Percentiles rank a stretch among this genome's conserved stretches.
Evolutionary conservation across 2,329 filamentous ascomycete species (phyloP).

Genomic region (Mariannaea sp.): DNA sequence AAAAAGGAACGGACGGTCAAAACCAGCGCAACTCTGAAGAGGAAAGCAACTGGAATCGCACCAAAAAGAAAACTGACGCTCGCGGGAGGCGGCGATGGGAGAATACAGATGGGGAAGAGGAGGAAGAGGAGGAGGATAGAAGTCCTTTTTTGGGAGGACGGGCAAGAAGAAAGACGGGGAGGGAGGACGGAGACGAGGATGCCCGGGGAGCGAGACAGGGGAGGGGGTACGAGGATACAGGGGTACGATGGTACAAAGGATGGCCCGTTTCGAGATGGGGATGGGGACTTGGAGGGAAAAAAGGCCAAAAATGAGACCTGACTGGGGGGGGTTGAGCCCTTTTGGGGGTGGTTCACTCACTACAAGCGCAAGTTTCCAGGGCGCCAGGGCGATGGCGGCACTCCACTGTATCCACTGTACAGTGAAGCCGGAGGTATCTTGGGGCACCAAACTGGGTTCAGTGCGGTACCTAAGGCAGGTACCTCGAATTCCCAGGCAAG

Average conservation of each 20-base stretch:
- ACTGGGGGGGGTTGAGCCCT: constrained; percentile 27
- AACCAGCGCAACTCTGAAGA: constrained; percentile 59
- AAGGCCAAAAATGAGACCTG: constrained; percentile 29
- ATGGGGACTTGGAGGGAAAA: constrained; percentile 37
- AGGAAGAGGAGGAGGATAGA: constrained; percentile 31
- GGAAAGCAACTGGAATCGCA: constrained; percentile 62
- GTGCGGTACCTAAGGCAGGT: too few species aligned
- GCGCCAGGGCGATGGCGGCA: constrained; percentile 28
- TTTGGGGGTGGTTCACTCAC: constrained; percentile 30
- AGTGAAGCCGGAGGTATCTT: constrained; percentile 11
- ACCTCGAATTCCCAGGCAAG: neutral
- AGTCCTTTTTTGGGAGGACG: constrained; percentile 38
- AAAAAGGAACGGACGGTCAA: constrained; percentile 65
- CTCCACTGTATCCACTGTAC: constrained; percentile 15
- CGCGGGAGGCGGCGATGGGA: constrained; percentile 32
- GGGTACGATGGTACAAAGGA: too few species aligned
- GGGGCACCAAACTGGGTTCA: neutral
- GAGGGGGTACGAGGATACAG: constrained; percentile 15
- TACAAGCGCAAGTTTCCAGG: constrained; percentile 26
- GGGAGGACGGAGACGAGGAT: constrained; percentile 29
- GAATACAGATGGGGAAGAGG: constrained; percentile 21
- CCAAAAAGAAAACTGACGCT: constrained; percentile 48
- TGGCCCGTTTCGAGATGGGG: constrained; percentile 40
- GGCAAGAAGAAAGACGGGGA: constrained; percentile 33
- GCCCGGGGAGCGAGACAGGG: constrained; percentile 35